Conservation (phyloP, 768 basidiomycete genomes). For the Amylocystis lapponica region DNA sequence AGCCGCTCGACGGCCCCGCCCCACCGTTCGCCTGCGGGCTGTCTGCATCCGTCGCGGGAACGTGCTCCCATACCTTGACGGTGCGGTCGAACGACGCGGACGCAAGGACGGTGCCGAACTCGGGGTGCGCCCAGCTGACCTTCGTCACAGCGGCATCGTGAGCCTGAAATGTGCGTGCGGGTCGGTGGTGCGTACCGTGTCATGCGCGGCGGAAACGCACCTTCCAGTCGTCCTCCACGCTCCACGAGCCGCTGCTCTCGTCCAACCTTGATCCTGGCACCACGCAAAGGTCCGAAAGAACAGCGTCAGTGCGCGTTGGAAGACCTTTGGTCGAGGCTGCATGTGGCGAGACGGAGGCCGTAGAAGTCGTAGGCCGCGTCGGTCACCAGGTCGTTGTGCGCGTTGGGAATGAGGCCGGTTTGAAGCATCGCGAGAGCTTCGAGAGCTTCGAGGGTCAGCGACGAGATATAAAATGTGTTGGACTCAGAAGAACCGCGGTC, state of each 20-base stretch:
- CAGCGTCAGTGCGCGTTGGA: too few relatives aligned
- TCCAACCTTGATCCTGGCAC: slow-evolving; percentile 85
- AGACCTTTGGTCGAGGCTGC: slow-evolving; percentile 82
- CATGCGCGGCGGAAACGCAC: slow-evolving; percentile 32
- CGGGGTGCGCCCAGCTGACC: slow-evolving; percentile 88
- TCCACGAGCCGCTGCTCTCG: slow-evolving; percentile 69
- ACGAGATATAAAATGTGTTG: too few relatives aligned
- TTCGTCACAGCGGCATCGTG: slow-evolving; percentile 87
- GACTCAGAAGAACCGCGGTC: too few relatives aligned
- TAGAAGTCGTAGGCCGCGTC: slow-evolving; percentile 91
- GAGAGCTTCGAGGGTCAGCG: too few relatives aligned
- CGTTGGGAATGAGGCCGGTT: slow-evolving; percentile 71
- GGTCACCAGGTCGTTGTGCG: slow-evolving; percentile 76
- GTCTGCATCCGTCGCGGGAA: slow-evolving; percentile 24
- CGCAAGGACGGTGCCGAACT: slow-evolving; percentile 84
- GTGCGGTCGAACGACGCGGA: too few relatives aligned
- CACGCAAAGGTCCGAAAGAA: too few relatives aligned
- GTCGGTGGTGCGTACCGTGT: background rate
- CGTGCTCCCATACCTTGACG: slow-evolving; percentile 93
- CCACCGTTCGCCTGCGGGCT: slow-evolving; percentile 22
- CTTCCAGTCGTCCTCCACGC: slow-evolving; percentile 87
- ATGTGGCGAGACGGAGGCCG: slow-evolving; percentile 75
- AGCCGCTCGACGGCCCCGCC: slow-evolving; percentile 17
- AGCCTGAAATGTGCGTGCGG: slow-evolving; percentile 47
- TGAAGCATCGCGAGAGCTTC: slow-evolving; percentile 64